Evolutionary conservation across 768 basidiomycete species (phyloP).

Genomic region (Russula virescens): DNA sequence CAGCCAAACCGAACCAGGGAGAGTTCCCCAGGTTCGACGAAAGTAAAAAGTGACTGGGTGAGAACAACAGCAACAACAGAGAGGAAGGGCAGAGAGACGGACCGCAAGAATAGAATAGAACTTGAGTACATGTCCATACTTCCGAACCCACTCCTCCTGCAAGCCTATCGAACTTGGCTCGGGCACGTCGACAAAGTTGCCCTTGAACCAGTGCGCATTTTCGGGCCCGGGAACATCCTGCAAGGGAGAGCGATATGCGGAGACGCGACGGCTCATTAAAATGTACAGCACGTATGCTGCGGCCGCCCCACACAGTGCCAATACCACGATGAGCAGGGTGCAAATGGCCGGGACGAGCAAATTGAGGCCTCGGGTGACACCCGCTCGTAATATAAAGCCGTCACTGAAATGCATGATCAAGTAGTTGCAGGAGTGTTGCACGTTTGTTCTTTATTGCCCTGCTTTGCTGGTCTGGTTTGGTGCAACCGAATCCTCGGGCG

Average conservation of each 20-base stretch:
- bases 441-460: too few relatives aligned
- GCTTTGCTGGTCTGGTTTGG: too few relatives aligned
- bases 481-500: too few relatives aligned
- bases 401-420: too few relatives aligned
- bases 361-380: too few relatives aligned
- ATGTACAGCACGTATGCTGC: not conserved
- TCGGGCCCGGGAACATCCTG: constrained; percentile 8
- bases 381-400: too few relatives aligned
- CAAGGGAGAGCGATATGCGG: constrained; percentile 2
- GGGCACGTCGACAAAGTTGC: constrained; percentile 4
- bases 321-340: not conserved
- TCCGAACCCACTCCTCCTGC: constrained; percentile 18
- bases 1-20: too few relatives aligned
- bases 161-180: constrained; percentile 10
- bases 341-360: not conserved
- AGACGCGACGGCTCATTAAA: not conserved
- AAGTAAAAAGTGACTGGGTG: too few relatives aligned
- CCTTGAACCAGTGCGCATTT: constrained; percentile 9
- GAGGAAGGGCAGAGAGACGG: not conserved
- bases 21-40: not conserved
- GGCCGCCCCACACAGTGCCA: not conserved
- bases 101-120: constrained; percentile 8
- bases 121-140: constrained; percentile 17
- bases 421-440: too few relatives aligned
- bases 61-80: not conserved